Percentiles rank a stretch among this genome's conserved stretches.
Conservation (phyloP, 768 basidiomycete species). For the Termitomyces sp. region DNA sequence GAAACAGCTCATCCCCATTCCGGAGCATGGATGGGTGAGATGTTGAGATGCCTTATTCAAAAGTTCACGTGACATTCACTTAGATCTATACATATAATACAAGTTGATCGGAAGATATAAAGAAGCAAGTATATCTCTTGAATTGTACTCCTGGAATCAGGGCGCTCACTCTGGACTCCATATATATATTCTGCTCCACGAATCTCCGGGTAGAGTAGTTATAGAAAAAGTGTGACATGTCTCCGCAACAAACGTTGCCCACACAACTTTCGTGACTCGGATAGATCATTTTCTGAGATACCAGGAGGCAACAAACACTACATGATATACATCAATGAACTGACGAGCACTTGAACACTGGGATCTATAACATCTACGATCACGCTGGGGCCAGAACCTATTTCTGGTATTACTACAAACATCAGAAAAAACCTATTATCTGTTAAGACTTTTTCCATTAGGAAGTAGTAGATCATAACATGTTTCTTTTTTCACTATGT, state of each 20-base stretch:
- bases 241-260: background rate
- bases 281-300: background rate
- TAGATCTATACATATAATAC: no score
- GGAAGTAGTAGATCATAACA: no score
- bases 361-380: no score
- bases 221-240: background rate
- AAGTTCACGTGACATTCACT: background rate
- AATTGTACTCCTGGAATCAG: background rate
- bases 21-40: background rate
- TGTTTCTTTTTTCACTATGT: no score
- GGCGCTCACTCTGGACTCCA: background rate
- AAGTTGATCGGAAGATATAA: background rate
- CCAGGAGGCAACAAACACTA: background rate
- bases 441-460: no score
- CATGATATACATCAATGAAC: background rate
- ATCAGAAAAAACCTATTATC: no score
- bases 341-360: background rate
- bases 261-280: background rate
- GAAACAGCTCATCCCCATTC: conserved; percentile 1
- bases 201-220: background rate
- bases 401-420: no score
- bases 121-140: background rate
- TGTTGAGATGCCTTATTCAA: background rate
- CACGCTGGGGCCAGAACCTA: no score
- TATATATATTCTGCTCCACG: background rate